Base-by-base conservation (phyloP, 2,329 filamentous ascomycete species). In the Domatiomyces globalis region DNA sequence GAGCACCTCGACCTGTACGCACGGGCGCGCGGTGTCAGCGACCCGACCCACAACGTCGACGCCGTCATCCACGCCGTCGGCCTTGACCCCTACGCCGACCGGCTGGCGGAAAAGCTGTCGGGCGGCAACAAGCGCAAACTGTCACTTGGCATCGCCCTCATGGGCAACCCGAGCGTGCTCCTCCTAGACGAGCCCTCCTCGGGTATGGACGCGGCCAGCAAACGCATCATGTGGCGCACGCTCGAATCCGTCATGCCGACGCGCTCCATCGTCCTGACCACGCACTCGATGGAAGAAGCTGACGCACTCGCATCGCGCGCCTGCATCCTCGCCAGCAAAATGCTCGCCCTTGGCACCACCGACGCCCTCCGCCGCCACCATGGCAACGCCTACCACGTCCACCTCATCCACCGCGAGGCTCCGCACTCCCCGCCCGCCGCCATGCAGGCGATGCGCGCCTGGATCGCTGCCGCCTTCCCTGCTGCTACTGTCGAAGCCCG, bases 61-160 rank as follows among this genome's bases (percentile, higher is more conserved):
- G 81, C 85, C 27, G 80, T 95, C 4, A 73, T 95, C n/a, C 72
- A 77, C 36, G 88, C 88, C 1, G 88, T 95, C 1, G 87, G 88
- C 0, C 74, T 95, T 0, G 69, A 75, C 5, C 74, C 77, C 0
- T 94, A 88, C 68, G 72, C 78, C 2, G 73, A 79, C 6, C 79
- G 87, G 22, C 87, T 90, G 76, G 89, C 86, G 0, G 75, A 78
- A 50, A 84, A 85, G 45, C 75, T 95, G 0, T 90, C 85, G 0
- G 89, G 90, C 7, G 90, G 90, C 27, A 95, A 95, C 70, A 94
- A 94, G 71, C 77, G 89, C n/a, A 96, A 95, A 67, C 72, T 96
- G 1, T 87, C 81, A 17, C 76, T 95, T 0, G 89, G 85, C 2
- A 94, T 95, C 51, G 89, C 90, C 0, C 71, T 96, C 1, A 94